phyloP scores from a whole-genome alignment of 257 asterid species.

The Solanum appendiculatum region DNA sequence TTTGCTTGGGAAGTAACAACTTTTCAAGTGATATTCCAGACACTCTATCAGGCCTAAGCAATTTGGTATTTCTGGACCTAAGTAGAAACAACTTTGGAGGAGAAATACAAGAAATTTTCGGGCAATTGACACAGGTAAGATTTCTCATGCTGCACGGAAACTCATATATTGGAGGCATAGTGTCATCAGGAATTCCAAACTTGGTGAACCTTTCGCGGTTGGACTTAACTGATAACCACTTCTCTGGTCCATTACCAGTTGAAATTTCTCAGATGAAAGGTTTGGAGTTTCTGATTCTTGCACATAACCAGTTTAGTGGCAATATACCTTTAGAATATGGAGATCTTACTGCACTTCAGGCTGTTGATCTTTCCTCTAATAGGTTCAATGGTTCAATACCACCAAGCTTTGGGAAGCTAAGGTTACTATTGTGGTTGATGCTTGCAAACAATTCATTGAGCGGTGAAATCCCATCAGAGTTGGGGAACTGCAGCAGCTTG shows the following conservation, averaged over 20 bases:
- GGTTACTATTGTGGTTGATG: constrained; percentile 68
- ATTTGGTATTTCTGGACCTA: constrained; percentile 52
- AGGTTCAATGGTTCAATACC: constrained; percentile 50
- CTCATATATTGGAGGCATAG: constrained; percentile 48
- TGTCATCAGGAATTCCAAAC: constrained; percentile 42
- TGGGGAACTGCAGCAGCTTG: constrained; percentile 80
- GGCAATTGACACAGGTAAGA: constrained; percentile 46
- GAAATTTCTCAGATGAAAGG: constrained; percentile 41
- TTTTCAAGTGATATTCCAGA: constrained; percentile 74
- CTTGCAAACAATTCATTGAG: constrained; percentile 58
- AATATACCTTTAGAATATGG: constrained; percentile 72
- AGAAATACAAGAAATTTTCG: constrained; percentile 57
- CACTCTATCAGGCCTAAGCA: constrained; percentile 29
- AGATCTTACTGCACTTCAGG: constrained; percentile 53
- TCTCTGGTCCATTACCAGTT: constrained; percentile 59
- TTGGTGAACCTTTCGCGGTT: constrained; percentile 51
- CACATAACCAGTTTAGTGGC: constrained; percentile 59
- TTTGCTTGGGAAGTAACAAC: constrained; percentile 53
- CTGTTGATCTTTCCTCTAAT: constrained; percentile 82
- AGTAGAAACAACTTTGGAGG: constrained; percentile 67
- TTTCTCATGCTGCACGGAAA: constrained; percentile 60
- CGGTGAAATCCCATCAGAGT: constrained; percentile 50
- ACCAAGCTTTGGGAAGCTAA: constrained; percentile 45
- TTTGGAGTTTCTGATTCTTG: constrained; percentile 59
- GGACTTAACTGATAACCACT: constrained; percentile 70